These are phyloP conservation scores for Candida sp. DNA, from an alignment of 1,139 yeast genomes.

Conservation along the genomic window DNA sequence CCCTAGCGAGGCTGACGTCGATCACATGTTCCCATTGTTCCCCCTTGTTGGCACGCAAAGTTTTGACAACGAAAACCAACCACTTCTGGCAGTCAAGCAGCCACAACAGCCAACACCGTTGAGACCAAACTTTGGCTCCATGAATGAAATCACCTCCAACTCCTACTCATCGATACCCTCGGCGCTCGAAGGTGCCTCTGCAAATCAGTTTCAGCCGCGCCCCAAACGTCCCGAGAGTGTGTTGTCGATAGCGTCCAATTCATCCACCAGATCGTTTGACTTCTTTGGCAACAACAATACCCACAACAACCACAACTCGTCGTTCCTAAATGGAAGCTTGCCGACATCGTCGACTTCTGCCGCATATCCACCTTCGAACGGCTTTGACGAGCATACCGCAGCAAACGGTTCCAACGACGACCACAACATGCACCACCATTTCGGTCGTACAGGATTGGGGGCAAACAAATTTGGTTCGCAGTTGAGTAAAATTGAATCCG, in stretches of 20 bases:
- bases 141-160: not conserved
- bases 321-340: conserved; percentile 21
- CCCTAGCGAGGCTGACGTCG: conserved; percentile 18
- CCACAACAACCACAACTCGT: conserved; percentile 9
- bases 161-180: conserved; percentile 7
- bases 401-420: conserved; percentile 5
- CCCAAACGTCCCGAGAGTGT: conserved; percentile 50
- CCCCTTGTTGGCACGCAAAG: conserved; percentile 54
- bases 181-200: conserved; percentile 2
- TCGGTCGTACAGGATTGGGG: conserved; percentile 18
- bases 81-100: conserved; percentile 30
- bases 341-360: conserved; percentile 31
- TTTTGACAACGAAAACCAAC: conserved; percentile 42
- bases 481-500: conserved; percentile 17
- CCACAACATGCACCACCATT: conserved; percentile 15
- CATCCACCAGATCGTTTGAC: conserved; percentile 30
- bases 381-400: conserved; percentile 8
- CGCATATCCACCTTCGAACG: conserved; percentile 34
- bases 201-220: conserved; percentile 26
- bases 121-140: conserved; percentile 7
- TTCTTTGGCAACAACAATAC: conserved; percentile 8
- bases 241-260: conserved; percentile 42
- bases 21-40: conserved; percentile 52
- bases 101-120: conserved; percentile 14
- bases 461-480: conserved; percentile 16